These are phyloP conservation scores for Atractiella rhizophila DNA, from an alignment of 768 basidiomycete genomes.

Conservation along the genomic window DNA sequence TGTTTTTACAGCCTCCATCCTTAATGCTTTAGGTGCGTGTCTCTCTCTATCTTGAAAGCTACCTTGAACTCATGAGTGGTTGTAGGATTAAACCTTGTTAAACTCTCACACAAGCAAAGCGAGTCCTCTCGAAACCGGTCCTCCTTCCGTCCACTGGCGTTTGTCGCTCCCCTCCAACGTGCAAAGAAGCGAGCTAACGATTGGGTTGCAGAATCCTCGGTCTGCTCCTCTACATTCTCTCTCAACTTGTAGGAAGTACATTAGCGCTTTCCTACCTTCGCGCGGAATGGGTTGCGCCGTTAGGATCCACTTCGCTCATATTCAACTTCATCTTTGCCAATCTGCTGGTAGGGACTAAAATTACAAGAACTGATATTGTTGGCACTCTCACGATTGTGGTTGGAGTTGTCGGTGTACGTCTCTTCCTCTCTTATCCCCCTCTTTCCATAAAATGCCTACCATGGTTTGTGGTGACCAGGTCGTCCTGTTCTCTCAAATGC, in stretches of 20 bases:
- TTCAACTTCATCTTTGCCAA: slow-evolving; percentile 88
- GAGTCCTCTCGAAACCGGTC: too few relatives aligned
- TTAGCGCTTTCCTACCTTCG: slow-evolving; percentile 69
- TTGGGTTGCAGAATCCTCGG: slow-evolving; percentile 1
- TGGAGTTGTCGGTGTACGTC: slow-evolving; percentile 67
- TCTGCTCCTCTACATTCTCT: slow-evolving; percentile 55
- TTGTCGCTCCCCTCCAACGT: too few relatives aligned
- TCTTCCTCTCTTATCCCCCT: slow-evolving; percentile 26
- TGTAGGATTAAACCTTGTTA: too few relatives aligned
- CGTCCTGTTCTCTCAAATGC: too few relatives aligned
- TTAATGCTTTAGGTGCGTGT: too few relatives aligned
- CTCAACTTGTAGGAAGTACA: slow-evolving; percentile 65
- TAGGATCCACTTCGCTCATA: slow-evolving; percentile 74
- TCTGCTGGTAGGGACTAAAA: slow-evolving; percentile 38
- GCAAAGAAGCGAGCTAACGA: too few relatives aligned
- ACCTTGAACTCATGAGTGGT: too few relatives aligned
- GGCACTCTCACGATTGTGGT: slow-evolving; percentile 59
- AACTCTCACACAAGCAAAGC: too few relatives aligned
- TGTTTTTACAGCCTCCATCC: too few relatives aligned
- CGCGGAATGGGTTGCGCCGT: slow-evolving; percentile 55
- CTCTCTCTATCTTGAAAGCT: too few relatives aligned
- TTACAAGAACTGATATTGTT: slow-evolving; percentile 62
- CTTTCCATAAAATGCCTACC: too few relatives aligned
- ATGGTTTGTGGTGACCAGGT: slow-evolving; percentile 23
- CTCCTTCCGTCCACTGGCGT: too few relatives aligned